Conservation (phyloP, 495 filamentous ascomycete species). For the Penicillium ucsense region DNA sequence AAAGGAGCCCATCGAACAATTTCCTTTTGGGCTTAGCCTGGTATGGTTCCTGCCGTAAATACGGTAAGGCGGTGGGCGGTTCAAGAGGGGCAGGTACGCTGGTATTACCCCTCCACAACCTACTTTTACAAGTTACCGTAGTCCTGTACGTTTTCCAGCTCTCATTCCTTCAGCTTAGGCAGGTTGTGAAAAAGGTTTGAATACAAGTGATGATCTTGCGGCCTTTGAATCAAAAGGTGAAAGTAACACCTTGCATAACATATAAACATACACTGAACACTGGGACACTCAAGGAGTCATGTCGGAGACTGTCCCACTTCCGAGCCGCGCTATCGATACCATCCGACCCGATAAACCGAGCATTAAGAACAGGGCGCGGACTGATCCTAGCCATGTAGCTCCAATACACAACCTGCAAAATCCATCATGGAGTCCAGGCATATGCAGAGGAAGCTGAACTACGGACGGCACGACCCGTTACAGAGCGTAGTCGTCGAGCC, state of each 20-base stretch:
- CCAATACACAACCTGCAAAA: neutral
- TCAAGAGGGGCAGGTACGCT: conserved; percentile 14
- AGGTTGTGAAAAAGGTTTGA: no score
- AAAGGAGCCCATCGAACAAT: conserved; percentile 19
- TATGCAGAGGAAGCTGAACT: conserved; percentile 17
- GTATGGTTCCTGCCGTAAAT: conserved; percentile 1
- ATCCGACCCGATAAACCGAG: conserved; percentile 3
- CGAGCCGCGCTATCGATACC: conserved; percentile 5
- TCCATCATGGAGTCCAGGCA: conserved; percentile 5
- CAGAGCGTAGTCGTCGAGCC: conserved; percentile 26
- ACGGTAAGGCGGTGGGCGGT: neutral
- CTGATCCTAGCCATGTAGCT: neutral
- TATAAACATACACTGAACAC: no score
- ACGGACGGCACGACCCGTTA: conserved; percentile 20
- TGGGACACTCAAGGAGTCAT: no score
- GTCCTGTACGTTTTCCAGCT: no score
- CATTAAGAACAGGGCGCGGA: no score
- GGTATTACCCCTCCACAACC: neutral
- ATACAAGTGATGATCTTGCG: no score
- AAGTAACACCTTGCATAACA: no score
- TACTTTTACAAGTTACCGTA: no score
- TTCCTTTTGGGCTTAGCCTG: conserved; percentile 16
- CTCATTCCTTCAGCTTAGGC: no score
- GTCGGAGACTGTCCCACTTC: conserved; percentile 4
- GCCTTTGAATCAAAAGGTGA: no score